These are phyloP conservation scores for Biscogniauxia mediterranea DNA, from an alignment of 2,329 filamentous ascomycete genomes.

Conservation along the genomic window DNA sequence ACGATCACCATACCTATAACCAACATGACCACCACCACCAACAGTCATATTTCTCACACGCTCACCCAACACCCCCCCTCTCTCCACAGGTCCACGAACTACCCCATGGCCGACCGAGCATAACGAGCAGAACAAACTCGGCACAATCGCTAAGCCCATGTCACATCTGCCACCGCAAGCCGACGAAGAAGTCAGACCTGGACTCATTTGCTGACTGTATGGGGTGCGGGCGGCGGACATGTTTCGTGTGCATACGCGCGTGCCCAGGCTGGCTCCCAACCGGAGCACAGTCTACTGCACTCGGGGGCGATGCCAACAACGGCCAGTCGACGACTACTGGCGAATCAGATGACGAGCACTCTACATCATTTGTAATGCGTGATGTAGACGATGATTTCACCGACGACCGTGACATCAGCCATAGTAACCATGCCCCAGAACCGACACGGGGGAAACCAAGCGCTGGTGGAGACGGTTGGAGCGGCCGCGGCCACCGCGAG, in stretches of 20 bases:
- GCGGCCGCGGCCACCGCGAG: constrained; percentile 43
- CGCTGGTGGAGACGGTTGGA: constrained; percentile 35
- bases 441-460: constrained; percentile 19
- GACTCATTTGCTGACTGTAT: constrained; percentile 65
- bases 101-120: constrained; percentile 12
- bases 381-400: constrained; percentile 41
- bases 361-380: constrained; percentile 49
- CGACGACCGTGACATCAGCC: constrained; percentile 4
- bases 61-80: constrained; percentile 16
- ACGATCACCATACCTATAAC: constrained; percentile 3
- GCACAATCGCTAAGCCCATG: constrained; percentile 50
- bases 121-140: constrained; percentile 14
- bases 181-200: constrained; percentile 63
- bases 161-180: constrained; percentile 66
- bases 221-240: constrained; percentile 60
- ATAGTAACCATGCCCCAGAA: constrained; percentile 9
- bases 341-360: constrained; percentile 34
- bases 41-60: constrained; percentile 27
- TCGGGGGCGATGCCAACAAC: constrained; percentile 12
- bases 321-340: not conserved
- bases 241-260: constrained; percentile 66
- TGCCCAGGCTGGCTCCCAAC: constrained; percentile 52
- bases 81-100: constrained; percentile 1
- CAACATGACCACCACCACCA: constrained; percentile 10
- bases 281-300: constrained; percentile 3